Percentiles rank a stretch among this genome's conserved stretches.
Evolutionary conservation across 768 basidiomycete genomes (phyloP).

Genomic region (Coprinopsis marcescibilis): DNA sequence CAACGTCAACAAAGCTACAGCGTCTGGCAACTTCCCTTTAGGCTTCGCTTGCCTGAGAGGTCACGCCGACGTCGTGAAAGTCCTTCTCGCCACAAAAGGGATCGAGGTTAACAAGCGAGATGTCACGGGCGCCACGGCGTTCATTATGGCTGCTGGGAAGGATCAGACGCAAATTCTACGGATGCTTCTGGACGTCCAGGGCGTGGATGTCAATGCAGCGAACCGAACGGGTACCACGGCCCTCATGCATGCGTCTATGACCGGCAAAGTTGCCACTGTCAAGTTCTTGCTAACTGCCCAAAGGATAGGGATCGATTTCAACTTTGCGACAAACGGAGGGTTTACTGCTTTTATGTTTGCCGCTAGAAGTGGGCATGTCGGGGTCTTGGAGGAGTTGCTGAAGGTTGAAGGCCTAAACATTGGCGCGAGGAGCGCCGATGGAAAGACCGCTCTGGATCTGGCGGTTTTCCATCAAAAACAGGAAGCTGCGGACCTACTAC

Average conservation of each 20-base stretch:
- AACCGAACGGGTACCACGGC: background rate
- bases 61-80: background rate
- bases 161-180: background rate
- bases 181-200: background rate
- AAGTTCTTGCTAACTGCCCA: background rate
- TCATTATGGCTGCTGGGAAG: background rate
- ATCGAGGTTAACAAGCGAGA: background rate
- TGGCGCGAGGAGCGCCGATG: too few species aligned
- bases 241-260: background rate
- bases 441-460: too few species aligned
- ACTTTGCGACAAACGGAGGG: background rate
- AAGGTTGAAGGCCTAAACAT: too few species aligned
- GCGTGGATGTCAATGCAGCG: background rate
- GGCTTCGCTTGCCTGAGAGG: background rate
- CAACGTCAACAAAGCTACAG: background rate
- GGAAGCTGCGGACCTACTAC: too few species aligned
- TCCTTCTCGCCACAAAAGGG: background rate
- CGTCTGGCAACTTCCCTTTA: background rate
- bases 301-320: background rate
- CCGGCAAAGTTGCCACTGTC: background rate
- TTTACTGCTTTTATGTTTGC: background rate
- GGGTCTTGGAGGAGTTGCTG: background rate
- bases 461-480: too few species aligned
- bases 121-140: background rate
- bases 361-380: background rate